Evolutionary conservation across 2,329 filamentous ascomycete genomes (phyloP), one percentile per base, ranked within the genome.

Genomic region (Neoarthrinium moseri): DNA sequence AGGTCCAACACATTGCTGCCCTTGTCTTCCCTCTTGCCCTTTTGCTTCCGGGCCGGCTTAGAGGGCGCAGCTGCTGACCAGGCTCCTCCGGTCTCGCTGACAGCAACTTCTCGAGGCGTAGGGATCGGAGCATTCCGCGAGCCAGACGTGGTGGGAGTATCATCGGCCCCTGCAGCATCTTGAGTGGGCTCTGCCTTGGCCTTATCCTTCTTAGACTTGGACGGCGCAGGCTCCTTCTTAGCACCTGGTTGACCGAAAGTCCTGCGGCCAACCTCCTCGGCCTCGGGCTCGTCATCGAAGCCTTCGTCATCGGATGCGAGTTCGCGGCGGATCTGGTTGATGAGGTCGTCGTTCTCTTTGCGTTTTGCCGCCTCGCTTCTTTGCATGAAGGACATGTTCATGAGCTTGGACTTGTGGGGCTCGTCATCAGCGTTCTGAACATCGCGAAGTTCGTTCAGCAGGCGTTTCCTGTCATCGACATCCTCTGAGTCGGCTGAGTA

Each of bases 301-400:
- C 70, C 67, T 53, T 73, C 74, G n/a, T 70, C 71, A 17, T 81
- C 74, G 5, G 82, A 84, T 22, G 84, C 83, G 33, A 96, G 73
- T 38, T 92, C 87, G 46, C 82, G 81, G 39, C 84, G 78, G 39
- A 96, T 80, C 55, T 83, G 75, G 33, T 74, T 77, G 11, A 89
- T 71, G 46, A 89, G 80, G 46, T 88, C 86, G 56, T 96, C 89
- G 55, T 97, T 96, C 47, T 83, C 80, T 51, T 86, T 81, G 65
- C 86, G 91, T 58, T 83, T 83, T 29, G 83, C 77, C 22, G 86
- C 87, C 59, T 96, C 91, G 2, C 91, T 89, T 54, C 86, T 90
- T 58, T 86, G 83, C 94, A 99, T 97, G 64, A 99, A 99, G 50
- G 89, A 89, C 86, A 99, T 90, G 42, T 80, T 79, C 66, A 89